A percentile compares a stretch with the other conserved stretches of the same genome.
Conservation (phyloP, 2,329 filamentous ascomycete genomes). For the Venturia oleaginea region DNA sequence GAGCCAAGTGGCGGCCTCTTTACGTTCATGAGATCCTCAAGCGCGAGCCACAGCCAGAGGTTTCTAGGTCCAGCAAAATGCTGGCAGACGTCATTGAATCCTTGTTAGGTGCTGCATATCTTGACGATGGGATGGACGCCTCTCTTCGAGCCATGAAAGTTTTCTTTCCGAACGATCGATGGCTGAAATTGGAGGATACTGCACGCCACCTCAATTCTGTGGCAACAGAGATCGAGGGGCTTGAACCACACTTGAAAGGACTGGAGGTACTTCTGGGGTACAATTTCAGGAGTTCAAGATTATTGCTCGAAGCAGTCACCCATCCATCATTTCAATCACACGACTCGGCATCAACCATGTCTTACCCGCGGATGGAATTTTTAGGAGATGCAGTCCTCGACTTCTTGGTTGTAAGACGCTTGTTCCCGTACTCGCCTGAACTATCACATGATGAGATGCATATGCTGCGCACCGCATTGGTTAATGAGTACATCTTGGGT, state of each 20-base stretch:
- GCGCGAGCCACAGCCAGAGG: constrained; percentile 18
- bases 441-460: constrained; percentile 54
- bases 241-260: constrained; percentile 20
- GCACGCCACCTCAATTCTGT: neutral
- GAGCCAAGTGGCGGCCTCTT: constrained; percentile 61
- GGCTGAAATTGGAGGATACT: neutral
- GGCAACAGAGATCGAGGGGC: neutral
- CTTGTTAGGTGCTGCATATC: constrained; percentile 65
- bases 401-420: constrained; percentile 20
- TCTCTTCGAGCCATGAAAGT: constrained; percentile 55
- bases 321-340: constrained; percentile 55
- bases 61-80: constrained; percentile 60
- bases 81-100: constrained; percentile 85
- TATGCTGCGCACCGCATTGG: constrained; percentile 62
- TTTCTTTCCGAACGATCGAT: constrained; percentile 48
- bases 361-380: constrained; percentile 74
- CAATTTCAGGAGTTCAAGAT: constrained; percentile 54
- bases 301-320: constrained; percentile 73
- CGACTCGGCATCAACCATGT: constrained; percentile 36
- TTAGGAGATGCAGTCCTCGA: constrained; percentile 82
- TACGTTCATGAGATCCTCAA: constrained; percentile 39
- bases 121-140: constrained; percentile 57
- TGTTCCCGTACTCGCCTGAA: constrained; percentile 26
- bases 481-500: constrained; percentile 71
- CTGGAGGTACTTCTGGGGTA: constrained; percentile 57